These are phyloP conservation scores for Polygonum aviculare DNA, from an alignment of 148 eudicot genomes.

Conservation along the genomic window DNA sequence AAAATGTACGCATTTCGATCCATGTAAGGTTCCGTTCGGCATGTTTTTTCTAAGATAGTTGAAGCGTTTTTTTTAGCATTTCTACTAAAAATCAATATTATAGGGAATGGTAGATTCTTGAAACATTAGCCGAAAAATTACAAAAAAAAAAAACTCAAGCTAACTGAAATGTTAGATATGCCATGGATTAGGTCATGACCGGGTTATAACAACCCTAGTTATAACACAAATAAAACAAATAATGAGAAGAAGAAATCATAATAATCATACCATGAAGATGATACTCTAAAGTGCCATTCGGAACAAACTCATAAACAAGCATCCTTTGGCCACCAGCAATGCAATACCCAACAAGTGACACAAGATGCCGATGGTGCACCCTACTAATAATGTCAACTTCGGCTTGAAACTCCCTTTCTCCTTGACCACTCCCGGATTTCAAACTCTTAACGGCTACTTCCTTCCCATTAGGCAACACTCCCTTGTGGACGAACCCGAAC, in stretches of 20 bases:
- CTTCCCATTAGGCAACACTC: slow-evolving; percentile 71
- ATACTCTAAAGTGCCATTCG: slow-evolving; percentile 51
- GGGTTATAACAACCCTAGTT: too few relatives aligned
- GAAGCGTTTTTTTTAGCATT: too few relatives aligned
- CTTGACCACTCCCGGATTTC: slow-evolving; percentile 69
- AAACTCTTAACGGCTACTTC: slow-evolving; percentile 75
- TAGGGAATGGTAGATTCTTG: too few relatives aligned
- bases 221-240: too few relatives aligned
- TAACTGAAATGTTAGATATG: too few relatives aligned
- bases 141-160: too few relatives aligned
- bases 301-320: slow-evolving; percentile 74
- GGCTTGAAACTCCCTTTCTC: slow-evolving; percentile 76
- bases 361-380: slow-evolving; percentile 77
- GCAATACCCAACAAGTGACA: slow-evolving; percentile 80
- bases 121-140: too few relatives aligned
- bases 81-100: too few relatives aligned
- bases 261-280: slow-evolving; percentile 63
- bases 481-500: slow-evolving; percentile 72
- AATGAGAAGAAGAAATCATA: not conserved
- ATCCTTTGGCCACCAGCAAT: slow-evolving; percentile 58
- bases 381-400: slow-evolving; percentile 86
- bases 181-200: too few relatives aligned
- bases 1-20: not conserved
- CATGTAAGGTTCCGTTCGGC: too few relatives aligned
- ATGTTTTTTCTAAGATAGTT: too few relatives aligned